Evolutionary conservation across 2,329 filamentous ascomycete genomes (phyloP).

Genomic region (Alternaria viburni): DNA sequence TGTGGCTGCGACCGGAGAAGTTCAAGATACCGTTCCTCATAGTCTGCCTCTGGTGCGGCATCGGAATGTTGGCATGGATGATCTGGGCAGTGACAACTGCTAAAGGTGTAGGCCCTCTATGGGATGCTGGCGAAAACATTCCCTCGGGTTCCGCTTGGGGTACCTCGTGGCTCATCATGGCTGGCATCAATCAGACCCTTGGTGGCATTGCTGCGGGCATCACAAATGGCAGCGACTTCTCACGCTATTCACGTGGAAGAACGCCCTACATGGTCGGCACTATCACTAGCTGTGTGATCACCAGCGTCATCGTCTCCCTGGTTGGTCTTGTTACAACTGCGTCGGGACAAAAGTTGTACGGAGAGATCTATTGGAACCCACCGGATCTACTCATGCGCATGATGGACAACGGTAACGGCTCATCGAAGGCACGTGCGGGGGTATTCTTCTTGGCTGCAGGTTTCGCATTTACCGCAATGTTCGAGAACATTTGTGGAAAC

Average conservation of each 20-base stretch:
- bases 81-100: conserved; percentile 56
- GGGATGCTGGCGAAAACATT: conserved; percentile 47
- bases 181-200: conserved; percentile 53
- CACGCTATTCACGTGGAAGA: conserved; percentile 49
- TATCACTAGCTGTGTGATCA: conserved; percentile 49
- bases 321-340: conserved; percentile 53
- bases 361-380: conserved; percentile 51
- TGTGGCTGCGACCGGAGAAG: conserved; percentile 58
- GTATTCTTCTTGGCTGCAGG: conserved; percentile 48
- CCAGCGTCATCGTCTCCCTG: conserved; percentile 51
- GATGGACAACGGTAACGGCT: conserved; percentile 54
- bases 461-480: conserved; percentile 48
- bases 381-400: conserved; percentile 54
- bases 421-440: conserved; percentile 43
- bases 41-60: conserved; percentile 52
- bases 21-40: conserved; percentile 57
- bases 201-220: conserved; percentile 52
- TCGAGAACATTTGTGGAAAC: conserved; percentile 51
- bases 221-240: conserved; percentile 54
- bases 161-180: conserved; percentile 55
- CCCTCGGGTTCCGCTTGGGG: conserved; percentile 48
- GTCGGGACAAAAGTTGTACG: conserved; percentile 47
- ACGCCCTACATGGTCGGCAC: conserved; percentile 51
- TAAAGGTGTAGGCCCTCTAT: conserved; percentile 53
- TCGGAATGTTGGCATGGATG: conserved; percentile 56